Conservation (phyloP, 1,284 basidiomycete genomes). For the Trichosporon inkin region DNA sequence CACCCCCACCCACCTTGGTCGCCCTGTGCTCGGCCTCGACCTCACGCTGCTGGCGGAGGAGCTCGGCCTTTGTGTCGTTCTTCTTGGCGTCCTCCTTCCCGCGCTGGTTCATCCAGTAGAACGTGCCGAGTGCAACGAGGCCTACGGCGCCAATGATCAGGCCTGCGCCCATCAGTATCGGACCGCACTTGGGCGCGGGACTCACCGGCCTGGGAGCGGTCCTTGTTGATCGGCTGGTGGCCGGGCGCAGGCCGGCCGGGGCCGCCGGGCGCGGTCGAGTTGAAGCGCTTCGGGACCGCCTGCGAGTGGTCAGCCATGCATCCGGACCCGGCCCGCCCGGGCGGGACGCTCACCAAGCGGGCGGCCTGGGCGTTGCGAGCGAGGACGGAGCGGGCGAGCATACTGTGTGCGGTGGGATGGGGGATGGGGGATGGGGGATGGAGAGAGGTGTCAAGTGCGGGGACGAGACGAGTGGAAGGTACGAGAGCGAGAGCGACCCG, state of each 20-base stretch:
- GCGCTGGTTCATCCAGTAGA: not conserved
- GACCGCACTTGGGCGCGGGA: not conserved
- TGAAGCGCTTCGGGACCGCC: not conserved
- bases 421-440: too few relatives aligned
- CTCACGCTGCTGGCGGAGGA: not conserved
- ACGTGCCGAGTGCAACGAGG: not conserved
- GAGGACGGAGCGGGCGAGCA: not conserved
- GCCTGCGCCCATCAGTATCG: not conserved
- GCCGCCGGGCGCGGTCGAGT: not conserved
- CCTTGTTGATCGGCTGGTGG: not conserved
- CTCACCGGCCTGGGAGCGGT: not conserved
- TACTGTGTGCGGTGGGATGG: not conserved
- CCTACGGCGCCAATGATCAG: not conserved
- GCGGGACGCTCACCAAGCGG: not conserved
- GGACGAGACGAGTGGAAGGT: too few relatives aligned
- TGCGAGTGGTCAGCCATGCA: not conserved
- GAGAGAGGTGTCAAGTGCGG: too few relatives aligned
- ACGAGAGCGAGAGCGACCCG: too few relatives aligned
- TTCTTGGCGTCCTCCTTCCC: not conserved
- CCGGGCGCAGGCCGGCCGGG: not conserved
- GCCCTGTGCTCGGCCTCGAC: not conserved
- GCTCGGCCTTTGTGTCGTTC: not conserved
- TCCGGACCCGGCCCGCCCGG: not conserved
- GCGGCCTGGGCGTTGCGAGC: not conserved
- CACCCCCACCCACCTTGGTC: not conserved